Percentiles rank a stretch among this genome's conserved stretches.
These are phyloP conservation scores for Geotrichum reessii DNA, from an alignment of 1,139 yeast genomes.

Conservation along the genomic window DNA sequence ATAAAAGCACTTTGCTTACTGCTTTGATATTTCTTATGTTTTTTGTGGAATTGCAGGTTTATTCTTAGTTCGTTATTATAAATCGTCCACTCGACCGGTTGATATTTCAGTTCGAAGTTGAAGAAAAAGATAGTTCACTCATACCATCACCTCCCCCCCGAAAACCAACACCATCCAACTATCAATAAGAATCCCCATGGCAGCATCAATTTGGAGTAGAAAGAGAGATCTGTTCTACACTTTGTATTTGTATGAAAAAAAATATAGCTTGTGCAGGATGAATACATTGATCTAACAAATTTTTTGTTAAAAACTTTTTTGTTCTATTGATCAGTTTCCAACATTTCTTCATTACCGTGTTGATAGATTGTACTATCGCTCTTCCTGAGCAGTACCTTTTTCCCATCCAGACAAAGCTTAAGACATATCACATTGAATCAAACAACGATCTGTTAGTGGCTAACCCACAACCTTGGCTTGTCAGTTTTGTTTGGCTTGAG, in stretches of 20 bases:
- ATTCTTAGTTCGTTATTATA: background rate
- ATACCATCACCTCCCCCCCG: background rate
- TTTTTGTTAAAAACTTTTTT: background rate
- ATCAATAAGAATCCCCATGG: background rate
- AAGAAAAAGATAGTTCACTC: background rate
- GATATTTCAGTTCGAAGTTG: background rate
- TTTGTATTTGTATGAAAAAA: constrained; percentile 38
- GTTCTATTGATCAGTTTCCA: constrained; percentile 31
- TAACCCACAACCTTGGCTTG: constrained; percentile 62
- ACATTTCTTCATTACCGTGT: constrained; percentile 69
- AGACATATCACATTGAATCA: constrained; percentile 51
- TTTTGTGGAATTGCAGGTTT: background rate
- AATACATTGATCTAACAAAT: background rate
- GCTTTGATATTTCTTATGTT: background rate
- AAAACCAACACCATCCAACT: background rate
- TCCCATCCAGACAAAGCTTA: constrained; percentile 44
- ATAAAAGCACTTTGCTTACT: background rate
- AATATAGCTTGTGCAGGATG: constrained; percentile 1
- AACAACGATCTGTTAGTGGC: constrained; percentile 68
- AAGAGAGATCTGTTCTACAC: constrained; percentile 49
- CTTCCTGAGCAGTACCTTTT: constrained; percentile 51
- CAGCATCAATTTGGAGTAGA: constrained; percentile 5
- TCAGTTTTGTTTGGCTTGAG: constrained; percentile 65
- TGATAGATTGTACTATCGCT: constrained; percentile 68
- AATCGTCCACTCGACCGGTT: background rate